Base-by-base conservation (phyloP, 1,284 basidiomycete species). In the Quambalaria eucalypti region DNA sequence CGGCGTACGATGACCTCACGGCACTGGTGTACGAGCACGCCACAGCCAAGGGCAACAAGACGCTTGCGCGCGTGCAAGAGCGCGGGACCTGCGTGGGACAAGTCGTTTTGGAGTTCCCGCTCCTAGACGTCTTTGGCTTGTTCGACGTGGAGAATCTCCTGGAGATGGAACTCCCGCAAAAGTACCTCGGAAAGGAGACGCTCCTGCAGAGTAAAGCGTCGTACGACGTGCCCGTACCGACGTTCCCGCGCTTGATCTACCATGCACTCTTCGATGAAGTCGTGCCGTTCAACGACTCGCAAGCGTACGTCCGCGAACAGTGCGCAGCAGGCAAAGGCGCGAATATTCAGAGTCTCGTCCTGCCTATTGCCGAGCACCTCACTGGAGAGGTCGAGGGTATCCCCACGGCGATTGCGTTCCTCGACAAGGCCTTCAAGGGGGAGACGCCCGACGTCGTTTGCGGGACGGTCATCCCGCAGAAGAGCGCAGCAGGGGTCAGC, bases 241-340 rank as follows among this genome's bases (percentile, higher is more conserved):
- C 58, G 39, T 68, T 61, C 54, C 65, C 67, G 1, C 56, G 61
- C 10, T 62, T 64, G 53, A 57, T 69, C 44, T 72, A 62, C 56
- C 71, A 74, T 47, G 64, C 67, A 6, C 16, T 54, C 2, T 28
- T 33, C 23, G 72, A 74, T 56, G 71, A 72, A 51, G 62, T 73
- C 9, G 66, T 74, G n/a, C 63, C 66, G 0, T 69, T 52, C 54
- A 38, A 38, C 7, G 60, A 62, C 14, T 61, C 52, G 4, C 55
- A 54, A 8, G n/a, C 56, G 26, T 71, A 67, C 49, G 68, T 71
- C 28, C 47, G 60, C 21, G 46, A 60, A 26, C 71, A 73, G 54
- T 74, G 72, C 50, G 33, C 59, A 2, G 54, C 61, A 23, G n/a
- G n/a, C n/a, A 12, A 12, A 10, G 71, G 71, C 7, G 71, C 70